phyloP scores from a whole-genome alignment of 164 flowering plant species.

The Tetrastigma voinierianum region DNA sequence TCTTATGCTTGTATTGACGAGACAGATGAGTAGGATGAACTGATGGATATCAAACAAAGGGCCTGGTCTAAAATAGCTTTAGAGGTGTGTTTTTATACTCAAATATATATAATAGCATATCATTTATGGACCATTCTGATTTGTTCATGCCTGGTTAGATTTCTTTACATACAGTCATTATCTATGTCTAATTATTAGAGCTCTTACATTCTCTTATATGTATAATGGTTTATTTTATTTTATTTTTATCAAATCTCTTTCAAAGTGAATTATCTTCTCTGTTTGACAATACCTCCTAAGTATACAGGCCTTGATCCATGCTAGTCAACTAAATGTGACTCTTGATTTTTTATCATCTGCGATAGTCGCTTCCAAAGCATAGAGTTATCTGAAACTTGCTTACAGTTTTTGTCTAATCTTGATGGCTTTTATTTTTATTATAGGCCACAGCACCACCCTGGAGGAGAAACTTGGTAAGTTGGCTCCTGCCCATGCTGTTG shows the following conservation, averaged over 20 bases:
- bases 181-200: no score
- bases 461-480: conserved; percentile 86
- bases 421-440: conserved; percentile 4
- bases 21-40: conserved; percentile 97
- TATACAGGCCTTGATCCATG: no score
- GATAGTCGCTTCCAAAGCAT: no score
- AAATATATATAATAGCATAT: neutral
- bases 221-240: no score
- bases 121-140: neutral
- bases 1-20: conserved; percentile 84
- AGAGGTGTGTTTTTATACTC: conserved; percentile 39
- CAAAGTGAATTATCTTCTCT: no score
- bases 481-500: conserved; percentile 89
- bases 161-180: no score
- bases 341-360: no score
- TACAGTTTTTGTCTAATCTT: neutral
- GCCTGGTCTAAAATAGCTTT: conserved; percentile 52
- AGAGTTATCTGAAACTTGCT: no score
- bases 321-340: no score
- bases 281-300: no score
- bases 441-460: conserved; percentile 92
- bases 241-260: no score
- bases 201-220: no score
- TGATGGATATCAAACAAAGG: conserved; percentile 74
- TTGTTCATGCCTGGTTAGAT: neutral